Base-by-base conservation (phyloP, 805 yeast genomes). In the Pichia membranifaciens region DNA sequence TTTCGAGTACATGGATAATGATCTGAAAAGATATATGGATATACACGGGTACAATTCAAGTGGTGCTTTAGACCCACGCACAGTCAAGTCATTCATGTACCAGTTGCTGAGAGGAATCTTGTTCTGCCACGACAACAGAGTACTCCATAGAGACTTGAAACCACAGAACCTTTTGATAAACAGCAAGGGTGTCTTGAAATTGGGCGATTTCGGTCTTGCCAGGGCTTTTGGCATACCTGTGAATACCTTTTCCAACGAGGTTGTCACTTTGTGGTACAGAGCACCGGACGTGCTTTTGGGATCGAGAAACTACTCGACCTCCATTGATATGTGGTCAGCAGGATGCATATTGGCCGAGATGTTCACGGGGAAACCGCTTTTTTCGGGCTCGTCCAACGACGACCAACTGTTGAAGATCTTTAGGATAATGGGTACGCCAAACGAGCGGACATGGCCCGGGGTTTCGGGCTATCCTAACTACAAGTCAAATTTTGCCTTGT, bases 211-310 rank as follows among this genome's bases (percentile, higher is more conserved):
- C 64, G 99, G 99, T 33, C 75, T 93, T 49, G 98, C 98, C 0
- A 74, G 99, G 54, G 99, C 99, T 4, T 93, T 87, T 69, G 99
- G 99, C 16, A 95, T 93, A 45, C 99, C 99, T 2, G 91, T 93
- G 52, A 89, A 95, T 69, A 93, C 99, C 0, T 93, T 90, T 61
- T 87, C 96, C 18, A 93, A 91, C 66, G 99, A 93, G 65, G 98
- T 93, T 45, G 99, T 93, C 39, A 93, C 99, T 0, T 71, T 93
- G 53, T 93, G 99, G 99, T 91, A 91, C 67, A 78, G 99, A 54
- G 96, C 98, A 0, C 99, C 99, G 0, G 99, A 91, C 63, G 98
- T 93, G 28, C 71, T 93, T 44, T 74, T 93, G 60, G 99, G 99
- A 2, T 88, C 96, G 3, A 80, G 96, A 57, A 91, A 95, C 48